These are phyloP conservation scores for Daldinia vernicosa DNA, from an alignment of 495 filamentous ascomycete species.

Conservation along the genomic window DNA sequence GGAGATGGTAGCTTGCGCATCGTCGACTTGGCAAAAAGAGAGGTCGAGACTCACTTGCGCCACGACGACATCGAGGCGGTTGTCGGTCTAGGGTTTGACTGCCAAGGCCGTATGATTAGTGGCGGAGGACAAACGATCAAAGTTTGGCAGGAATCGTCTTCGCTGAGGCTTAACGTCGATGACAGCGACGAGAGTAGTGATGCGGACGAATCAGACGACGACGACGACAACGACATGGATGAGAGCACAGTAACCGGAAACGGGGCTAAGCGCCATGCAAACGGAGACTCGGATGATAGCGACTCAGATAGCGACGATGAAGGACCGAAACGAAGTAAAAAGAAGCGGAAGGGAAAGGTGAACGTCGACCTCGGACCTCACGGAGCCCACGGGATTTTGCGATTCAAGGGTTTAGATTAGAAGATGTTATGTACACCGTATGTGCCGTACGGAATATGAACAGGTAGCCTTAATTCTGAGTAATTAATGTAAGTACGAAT, in stretches of 20 bases:
- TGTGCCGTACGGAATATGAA: not conserved
- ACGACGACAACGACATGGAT: conserved; percentile 52
- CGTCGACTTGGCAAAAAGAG: conserved; percentile 54
- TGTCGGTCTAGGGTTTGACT: conserved; percentile 80
- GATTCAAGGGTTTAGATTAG: conserved; percentile 72
- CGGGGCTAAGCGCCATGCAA: conserved; percentile 56
- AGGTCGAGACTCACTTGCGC: conserved; percentile 60
- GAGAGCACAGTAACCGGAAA: conserved; percentile 35
- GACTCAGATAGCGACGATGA: conserved; percentile 44
- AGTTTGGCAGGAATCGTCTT: conserved; percentile 74
- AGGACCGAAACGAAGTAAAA: conserved; percentile 46
- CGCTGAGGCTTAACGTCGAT: conserved; percentile 52
- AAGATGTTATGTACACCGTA: not conserved
- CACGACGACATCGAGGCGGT: conserved; percentile 90
- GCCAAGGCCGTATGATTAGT: conserved; percentile 82
- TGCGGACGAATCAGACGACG: conserved; percentile 42
- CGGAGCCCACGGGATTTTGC: conserved; percentile 66
- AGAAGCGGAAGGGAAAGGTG: conserved; percentile 59
- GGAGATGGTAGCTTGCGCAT: conserved; percentile 71
- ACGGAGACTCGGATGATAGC: conserved; percentile 51
- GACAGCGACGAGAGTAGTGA: conserved; percentile 48
- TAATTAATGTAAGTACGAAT: not conserved
- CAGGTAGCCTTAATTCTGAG: too few relatives aligned
- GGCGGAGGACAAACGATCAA: conserved; percentile 85
- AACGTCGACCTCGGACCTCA: conserved; percentile 60